Conservation (phyloP, 805 yeast species). For the Tetrapisispora namnaoensis region DNA sequence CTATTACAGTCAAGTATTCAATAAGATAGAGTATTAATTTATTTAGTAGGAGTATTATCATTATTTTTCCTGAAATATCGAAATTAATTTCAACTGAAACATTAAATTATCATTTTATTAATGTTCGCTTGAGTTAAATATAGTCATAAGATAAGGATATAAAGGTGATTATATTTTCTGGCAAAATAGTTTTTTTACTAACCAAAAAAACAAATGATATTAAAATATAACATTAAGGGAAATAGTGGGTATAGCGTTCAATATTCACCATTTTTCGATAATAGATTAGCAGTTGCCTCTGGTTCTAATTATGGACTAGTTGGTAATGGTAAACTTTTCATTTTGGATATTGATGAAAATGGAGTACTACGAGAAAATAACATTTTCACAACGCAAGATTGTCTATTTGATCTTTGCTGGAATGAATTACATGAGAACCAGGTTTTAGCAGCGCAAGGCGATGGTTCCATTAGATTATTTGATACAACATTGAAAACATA, state of each 20-base stretch:
- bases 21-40: no score
- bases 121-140: no score
- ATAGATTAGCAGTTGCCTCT: constrained; percentile 79
- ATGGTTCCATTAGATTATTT: constrained; percentile 76
- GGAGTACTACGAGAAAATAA: constrained; percentile 52
- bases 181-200: no score
- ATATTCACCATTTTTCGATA: constrained; percentile 88
- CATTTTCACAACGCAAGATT: constrained; percentile 85
- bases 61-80: no score
- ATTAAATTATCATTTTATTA: no score
- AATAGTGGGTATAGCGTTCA: constrained; percentile 80
- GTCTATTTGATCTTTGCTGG: constrained; percentile 82
- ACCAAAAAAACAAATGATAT: constrained; percentile 33
- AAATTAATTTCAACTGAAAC: no score
- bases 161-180: no score
- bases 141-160: no score
- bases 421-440: constrained; percentile 87
- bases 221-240: constrained; percentile 63
- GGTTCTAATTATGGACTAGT: constrained; percentile 90
- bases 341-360: constrained; percentile 55
- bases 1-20: no score
- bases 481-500: constrained; percentile 50
- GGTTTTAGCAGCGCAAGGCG: constrained; percentile 74
- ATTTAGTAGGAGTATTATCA: no score
- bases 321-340: constrained; percentile 78